These are phyloP conservation scores for Canavalia ensiformis DNA, from an alignment of 306 rosid genomes.

Conservation along the genomic window DNA sequence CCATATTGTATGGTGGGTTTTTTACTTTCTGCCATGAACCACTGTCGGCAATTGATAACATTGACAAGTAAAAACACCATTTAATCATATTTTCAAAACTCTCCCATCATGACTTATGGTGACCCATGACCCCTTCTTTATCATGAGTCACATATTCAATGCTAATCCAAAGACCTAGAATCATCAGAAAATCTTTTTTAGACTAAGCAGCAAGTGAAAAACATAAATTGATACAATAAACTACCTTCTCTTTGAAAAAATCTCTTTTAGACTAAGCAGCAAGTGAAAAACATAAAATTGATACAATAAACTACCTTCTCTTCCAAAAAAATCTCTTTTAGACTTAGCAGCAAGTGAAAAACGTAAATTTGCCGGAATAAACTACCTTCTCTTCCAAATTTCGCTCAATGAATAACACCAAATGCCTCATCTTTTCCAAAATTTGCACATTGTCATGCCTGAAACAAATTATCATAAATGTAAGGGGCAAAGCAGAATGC, in stretches of 20 bases:
- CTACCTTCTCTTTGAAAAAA: slow-evolving; percentile 52
- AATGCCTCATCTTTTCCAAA: slow-evolving; percentile 92
- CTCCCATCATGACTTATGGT: slow-evolving; percentile 16
- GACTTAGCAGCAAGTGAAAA: slow-evolving; percentile 6
- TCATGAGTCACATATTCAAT: slow-evolving; percentile 30
- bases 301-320: slow-evolving; percentile 55
- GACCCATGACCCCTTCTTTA: slow-evolving; percentile 20
- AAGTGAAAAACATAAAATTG: slow-evolving; percentile 22
- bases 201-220: slow-evolving; percentile 14
- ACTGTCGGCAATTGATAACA: not conserved
- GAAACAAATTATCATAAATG: slow-evolving; percentile 51
- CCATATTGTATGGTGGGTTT: not conserved
- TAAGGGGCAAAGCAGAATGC: slow-evolving; percentile 27
- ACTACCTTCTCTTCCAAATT: slow-evolving; percentile 90
- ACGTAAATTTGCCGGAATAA: slow-evolving; percentile 19
- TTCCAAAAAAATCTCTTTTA: too few species aligned
- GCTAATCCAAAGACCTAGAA: slow-evolving; percentile 39
- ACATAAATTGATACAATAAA: slow-evolving; percentile 23
- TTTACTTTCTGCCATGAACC: not conserved
- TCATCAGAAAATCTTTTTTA: slow-evolving; percentile 1
- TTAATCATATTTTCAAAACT: slow-evolving; percentile 11
- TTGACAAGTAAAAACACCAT: not conserved
- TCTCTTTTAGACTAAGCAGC: not conserved
- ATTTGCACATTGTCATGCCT: slow-evolving; percentile 93
- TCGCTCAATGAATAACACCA: slow-evolving; percentile 86